Evolutionary conservation across 441 rosid genomes (phyloP).

Genomic region (Breynia disticha): DNA sequence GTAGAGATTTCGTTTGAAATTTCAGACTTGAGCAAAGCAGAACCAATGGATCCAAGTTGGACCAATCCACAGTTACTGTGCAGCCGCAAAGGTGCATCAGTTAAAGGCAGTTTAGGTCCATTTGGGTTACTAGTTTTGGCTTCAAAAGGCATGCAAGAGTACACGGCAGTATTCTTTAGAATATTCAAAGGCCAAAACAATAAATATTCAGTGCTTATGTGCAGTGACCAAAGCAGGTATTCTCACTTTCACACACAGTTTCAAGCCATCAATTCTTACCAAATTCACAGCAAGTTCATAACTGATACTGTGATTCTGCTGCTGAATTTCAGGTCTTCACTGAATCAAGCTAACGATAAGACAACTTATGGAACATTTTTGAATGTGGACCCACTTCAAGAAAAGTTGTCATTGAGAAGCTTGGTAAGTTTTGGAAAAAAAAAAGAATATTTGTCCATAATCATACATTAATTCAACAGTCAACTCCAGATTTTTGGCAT

Average conservation of each 20-base stretch:
- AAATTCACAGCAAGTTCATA: no score
- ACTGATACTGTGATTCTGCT: neutral
- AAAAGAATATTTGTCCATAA: neutral
- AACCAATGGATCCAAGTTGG: slow-evolving; percentile 20
- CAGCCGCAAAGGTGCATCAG: slow-evolving; percentile 37
- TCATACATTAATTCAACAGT: neutral
- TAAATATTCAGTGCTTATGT: slow-evolving; percentile 55
- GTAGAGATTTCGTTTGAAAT: slow-evolving; percentile 36
- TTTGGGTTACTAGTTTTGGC: slow-evolving; percentile 65
- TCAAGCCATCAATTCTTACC: no score
- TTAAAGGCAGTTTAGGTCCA: slow-evolving; percentile 52
- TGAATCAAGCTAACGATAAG: slow-evolving; percentile 40
- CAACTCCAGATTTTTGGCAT: neutral
- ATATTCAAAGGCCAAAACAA: slow-evolving; percentile 41
- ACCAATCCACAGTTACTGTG: slow-evolving; percentile 36
- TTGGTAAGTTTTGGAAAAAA: slow-evolving; percentile 41
- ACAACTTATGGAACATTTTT: slow-evolving; percentile 61
- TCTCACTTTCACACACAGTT: neutral
- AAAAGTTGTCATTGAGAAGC: slow-evolving; percentile 45
- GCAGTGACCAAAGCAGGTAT: slow-evolving; percentile 84
- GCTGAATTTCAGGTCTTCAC: slow-evolving; percentile 40
- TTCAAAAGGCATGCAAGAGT: slow-evolving; percentile 43
- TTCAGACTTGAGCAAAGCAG: slow-evolving; percentile 28
- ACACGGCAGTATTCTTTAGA: slow-evolving; percentile 61
- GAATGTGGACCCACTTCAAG: slow-evolving; percentile 38